A percentile compares a stretch with the other conserved stretches of the same genome.
These are phyloP conservation scores for Selaginella tamariscina DNA, from an alignment of 75 land plant genomes.

Conservation along the genomic window DNA sequence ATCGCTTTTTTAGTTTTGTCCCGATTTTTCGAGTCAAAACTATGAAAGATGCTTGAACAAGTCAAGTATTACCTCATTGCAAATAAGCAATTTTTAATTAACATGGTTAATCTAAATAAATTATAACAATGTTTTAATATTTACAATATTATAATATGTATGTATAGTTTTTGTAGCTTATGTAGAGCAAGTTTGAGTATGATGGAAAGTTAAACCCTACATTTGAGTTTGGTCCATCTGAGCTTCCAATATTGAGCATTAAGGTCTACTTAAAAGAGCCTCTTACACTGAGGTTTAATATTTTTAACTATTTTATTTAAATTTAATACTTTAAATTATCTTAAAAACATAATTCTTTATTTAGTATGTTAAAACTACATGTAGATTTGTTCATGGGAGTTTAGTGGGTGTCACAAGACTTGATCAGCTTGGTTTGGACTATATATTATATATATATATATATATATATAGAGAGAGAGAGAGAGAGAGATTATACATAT, in stretches of 20 bases:
- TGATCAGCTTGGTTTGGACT: conserved; percentile 91
- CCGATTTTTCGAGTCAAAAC: conserved; percentile 90
- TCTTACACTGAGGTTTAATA: conserved; percentile 57
- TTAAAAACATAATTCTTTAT: too few species aligned
- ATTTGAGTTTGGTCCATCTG: conserved; percentile 73
- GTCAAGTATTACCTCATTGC: conserved; percentile 57
- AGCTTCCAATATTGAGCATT: conserved; percentile 73
- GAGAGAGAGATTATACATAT: too few species aligned
- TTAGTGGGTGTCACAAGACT: conserved; percentile 96
- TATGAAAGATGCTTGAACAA: conserved; percentile 61
- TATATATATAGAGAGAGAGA: too few species aligned
- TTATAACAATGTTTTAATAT: background rate
- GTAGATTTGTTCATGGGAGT: conserved; percentile 87
- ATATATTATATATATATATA: too few species aligned
- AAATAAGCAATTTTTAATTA: conserved; percentile 26
- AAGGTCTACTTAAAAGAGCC: conserved; percentile 73
- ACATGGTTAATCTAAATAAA: background rate
- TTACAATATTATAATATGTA: background rate
- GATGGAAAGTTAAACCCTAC: conserved; percentile 94
- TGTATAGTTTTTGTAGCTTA: conserved; percentile 58
- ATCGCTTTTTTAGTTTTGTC: conserved; percentile 69
- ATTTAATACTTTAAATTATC: background rate
- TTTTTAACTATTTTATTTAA: background rate
- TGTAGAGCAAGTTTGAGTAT: conserved; percentile 98
- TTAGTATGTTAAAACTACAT: background rate